Evolutionary conservation across 1,139 yeast genomes (phyloP).

Genomic region (Sugiyamaella japonica): DNA sequence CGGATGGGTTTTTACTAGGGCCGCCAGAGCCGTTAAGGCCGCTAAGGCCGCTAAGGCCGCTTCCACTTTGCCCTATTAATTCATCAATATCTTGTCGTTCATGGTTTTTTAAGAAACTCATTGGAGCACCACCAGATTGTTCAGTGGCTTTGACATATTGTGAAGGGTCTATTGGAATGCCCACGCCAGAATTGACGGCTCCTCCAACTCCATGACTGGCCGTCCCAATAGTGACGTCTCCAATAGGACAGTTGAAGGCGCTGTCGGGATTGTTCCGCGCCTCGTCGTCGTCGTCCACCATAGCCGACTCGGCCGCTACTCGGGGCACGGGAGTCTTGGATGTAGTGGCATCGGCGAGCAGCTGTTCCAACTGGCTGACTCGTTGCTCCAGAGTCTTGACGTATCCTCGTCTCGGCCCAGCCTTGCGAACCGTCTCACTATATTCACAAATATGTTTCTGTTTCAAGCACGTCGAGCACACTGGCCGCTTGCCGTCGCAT

Average conservation of each 20-base stretch:
- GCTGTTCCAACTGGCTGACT: constrained; percentile 32
- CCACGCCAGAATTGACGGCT: constrained; percentile 4
- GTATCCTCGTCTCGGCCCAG: constrained; percentile 41
- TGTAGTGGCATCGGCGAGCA: constrained; percentile 17
- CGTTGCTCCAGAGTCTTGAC: constrained; percentile 36
- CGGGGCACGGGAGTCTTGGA: background rate
- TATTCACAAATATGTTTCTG: constrained; percentile 35
- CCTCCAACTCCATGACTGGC: constrained; percentile 5
- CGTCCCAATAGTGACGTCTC: background rate
- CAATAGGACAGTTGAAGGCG: background rate
- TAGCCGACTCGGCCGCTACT: constrained; percentile 11
- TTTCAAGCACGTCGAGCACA: constrained; percentile 36
- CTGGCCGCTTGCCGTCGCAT: constrained; percentile 38
- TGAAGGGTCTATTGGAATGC: constrained; percentile 4
- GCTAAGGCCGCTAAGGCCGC: too few species aligned
- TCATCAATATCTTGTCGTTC: background rate
- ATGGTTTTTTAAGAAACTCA: background rate
- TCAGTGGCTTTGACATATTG: background rate
- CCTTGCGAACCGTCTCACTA: constrained; percentile 32
- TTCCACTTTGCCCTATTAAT: too few species aligned
- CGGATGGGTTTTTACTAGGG: too few species aligned
- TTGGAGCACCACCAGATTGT: background rate
- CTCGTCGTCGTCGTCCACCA: constrained; percentile 9
- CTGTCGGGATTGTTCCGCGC: constrained; percentile 7
- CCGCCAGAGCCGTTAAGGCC: too few species aligned